A percentile compares a stretch with the other conserved stretches of the same genome.
phyloP scores from a whole-genome alignment of 805 yeast species.

The Yamadazyma nakazawae region DNA sequence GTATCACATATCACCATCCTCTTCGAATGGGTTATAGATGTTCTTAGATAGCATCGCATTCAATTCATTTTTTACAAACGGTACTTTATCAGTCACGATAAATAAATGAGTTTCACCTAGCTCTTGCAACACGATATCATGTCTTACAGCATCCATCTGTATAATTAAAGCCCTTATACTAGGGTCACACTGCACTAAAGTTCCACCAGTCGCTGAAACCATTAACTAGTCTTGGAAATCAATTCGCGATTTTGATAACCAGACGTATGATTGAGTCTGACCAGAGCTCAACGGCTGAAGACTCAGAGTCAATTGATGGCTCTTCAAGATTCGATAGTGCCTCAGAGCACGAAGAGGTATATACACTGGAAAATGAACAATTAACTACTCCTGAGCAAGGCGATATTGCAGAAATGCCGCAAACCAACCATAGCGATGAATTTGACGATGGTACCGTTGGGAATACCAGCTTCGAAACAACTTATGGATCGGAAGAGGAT shows the following conservation, averaged over 20 bases:
- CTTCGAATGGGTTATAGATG: constrained; percentile 80
- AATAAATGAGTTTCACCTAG: constrained; percentile 88
- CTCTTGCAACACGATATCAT: constrained; percentile 72
- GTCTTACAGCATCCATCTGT: constrained; percentile 70
- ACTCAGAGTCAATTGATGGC: constrained; percentile 1
- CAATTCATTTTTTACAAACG: constrained; percentile 71
- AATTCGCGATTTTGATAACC: constrained; percentile 1
- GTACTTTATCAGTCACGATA: constrained; percentile 74
- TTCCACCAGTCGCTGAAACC: constrained; percentile 45
- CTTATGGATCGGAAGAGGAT: constrained; percentile 12
- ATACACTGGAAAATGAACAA: not conserved
- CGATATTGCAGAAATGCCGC: not conserved
- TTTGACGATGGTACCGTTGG: constrained; percentile 12
- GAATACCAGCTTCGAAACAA: constrained; percentile 16
- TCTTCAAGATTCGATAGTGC: constrained; percentile 1
- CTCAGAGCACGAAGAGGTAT: not conserved
- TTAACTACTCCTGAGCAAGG: not conserved
- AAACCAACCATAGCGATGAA: not conserved
- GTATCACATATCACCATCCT: constrained; percentile 40
- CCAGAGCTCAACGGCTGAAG: not conserved
- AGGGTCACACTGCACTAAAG: constrained; percentile 69
- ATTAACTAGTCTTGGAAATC: constrained; percentile 15
- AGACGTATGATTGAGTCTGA: not conserved
- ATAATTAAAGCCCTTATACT: constrained; percentile 84
- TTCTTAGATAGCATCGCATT: constrained; percentile 75